Evolutionary conservation across 2,329 filamentous ascomycete species (phyloP).

Genomic region (Fonsecaea erecta): DNA sequence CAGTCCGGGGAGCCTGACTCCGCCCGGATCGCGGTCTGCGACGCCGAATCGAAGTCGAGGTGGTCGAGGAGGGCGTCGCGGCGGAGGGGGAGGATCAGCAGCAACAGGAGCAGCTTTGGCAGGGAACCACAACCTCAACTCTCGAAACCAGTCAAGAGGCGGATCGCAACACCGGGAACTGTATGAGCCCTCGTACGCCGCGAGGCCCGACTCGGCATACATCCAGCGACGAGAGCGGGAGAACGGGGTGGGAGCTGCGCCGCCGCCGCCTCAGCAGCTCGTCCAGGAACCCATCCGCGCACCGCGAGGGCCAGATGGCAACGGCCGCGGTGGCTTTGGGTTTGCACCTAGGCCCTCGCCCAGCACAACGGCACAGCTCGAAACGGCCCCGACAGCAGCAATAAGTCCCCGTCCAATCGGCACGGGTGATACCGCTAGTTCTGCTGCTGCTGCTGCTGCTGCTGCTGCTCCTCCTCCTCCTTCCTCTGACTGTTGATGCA

Average conservation of each 20-base stretch:
- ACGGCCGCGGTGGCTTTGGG: conserved; percentile 76
- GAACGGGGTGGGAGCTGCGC: not conserved
- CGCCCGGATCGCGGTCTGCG: conserved; percentile 53
- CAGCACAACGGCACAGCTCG: not conserved
- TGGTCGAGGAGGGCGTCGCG: conserved; percentile 27
- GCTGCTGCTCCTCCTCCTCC: not conserved
- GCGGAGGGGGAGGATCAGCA: conserved; percentile 25
- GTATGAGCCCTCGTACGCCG: conserved; percentile 75
- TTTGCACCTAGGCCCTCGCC: conserved; percentile 53
- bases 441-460: too few relatives aligned
- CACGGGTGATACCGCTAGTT: not conserved
- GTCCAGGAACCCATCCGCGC: conserved; percentile 64
- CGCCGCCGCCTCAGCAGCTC: not conserved
- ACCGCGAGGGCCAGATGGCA: conserved; percentile 78
- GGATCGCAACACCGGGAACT: conserved; percentile 61
- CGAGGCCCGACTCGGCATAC: conserved; percentile 63
- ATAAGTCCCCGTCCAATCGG: not conserved
- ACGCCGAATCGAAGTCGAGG: conserved; percentile 47
- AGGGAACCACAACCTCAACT: conserved; percentile 41
- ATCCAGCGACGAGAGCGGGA: conserved; percentile 49
- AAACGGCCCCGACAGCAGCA: not conserved
- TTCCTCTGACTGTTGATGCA: not conserved
- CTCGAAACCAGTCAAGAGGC: conserved; percentile 38
- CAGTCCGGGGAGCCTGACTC: conserved; percentile 66
- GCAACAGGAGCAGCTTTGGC: conserved; percentile 40